Percentiles rank a stretch among this genome's conserved stretches.
Evolutionary conservation across 2,329 filamentous ascomycete species (phyloP).

Genomic region (Ophiostoma populinum): DNA sequence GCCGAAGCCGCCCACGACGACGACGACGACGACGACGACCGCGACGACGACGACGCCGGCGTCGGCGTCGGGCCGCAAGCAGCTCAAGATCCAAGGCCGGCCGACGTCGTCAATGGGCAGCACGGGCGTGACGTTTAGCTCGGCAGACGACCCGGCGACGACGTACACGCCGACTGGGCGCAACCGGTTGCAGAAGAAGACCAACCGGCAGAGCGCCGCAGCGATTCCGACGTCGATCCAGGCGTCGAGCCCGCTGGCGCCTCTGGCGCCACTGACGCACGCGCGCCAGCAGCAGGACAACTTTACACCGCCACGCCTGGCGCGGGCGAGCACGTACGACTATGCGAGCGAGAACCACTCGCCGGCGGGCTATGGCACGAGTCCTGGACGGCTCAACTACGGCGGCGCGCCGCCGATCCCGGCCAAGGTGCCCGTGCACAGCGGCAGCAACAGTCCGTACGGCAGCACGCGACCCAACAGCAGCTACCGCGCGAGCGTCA

Average conservation of each 20-base stretch:
- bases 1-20: constrained; percentile 31
- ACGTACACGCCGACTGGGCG: constrained; percentile 23
- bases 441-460: neutral
- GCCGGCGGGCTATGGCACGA: constrained; percentile 17
- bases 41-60: constrained; percentile 26
- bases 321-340: constrained; percentile 34
- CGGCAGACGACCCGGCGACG: constrained; percentile 18
- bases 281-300: constrained; percentile 31
- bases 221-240: constrained; percentile 22
- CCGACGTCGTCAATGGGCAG: constrained; percentile 20
- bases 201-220: constrained; percentile 23
- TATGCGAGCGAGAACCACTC: constrained; percentile 35
- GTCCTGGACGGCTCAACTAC: constrained; percentile 11
- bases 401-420: constrained; percentile 40
- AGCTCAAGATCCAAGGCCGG: constrained; percentile 30
- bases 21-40: constrained; percentile 26
- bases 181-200: constrained; percentile 49
- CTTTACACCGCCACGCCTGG: constrained; percentile 27
- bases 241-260: no score
- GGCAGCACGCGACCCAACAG: neutral
- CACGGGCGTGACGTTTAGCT: constrained; percentile 16
- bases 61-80: constrained; percentile 31
- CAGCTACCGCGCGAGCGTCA: constrained; percentile 2
- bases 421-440: constrained; percentile 46
- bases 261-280: constrained; percentile 34